These are phyloP conservation scores for Tulasnella sp. DNA, from an alignment of 768 basidiomycete genomes.

Conservation along the genomic window DNA sequence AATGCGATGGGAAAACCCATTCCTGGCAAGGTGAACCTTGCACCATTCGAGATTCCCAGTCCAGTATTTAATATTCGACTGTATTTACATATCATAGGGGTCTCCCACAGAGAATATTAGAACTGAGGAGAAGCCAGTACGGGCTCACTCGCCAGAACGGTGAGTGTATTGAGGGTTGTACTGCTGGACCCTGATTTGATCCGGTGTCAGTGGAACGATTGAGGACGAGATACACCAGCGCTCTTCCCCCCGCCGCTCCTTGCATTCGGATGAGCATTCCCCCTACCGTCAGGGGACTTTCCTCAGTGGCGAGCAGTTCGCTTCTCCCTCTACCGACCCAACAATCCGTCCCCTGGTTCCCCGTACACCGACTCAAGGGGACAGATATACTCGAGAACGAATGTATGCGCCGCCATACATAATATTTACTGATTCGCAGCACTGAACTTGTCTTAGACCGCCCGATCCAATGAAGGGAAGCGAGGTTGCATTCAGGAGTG, in stretches of 20 bases:
- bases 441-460: neutral
- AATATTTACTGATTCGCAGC: neutral
- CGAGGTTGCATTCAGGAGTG: neutral
- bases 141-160: too few relatives aligned
- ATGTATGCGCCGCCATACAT: neutral
- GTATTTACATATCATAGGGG: too few relatives aligned
- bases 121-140: too few relatives aligned
- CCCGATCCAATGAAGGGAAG: neutral
- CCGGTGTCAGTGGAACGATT: neutral
- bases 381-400: neutral
- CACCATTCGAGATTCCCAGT: too few relatives aligned
- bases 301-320: neutral
- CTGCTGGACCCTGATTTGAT: neutral
- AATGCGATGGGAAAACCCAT: neutral
- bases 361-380: neutral
- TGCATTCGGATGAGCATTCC: neutral
- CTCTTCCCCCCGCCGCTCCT: neutral
- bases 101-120: too few relatives aligned
- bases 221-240: neutral
- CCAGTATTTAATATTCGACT: too few relatives aligned
- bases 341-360: neutral
- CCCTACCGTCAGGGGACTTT: neutral
- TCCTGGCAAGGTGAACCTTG: too few relatives aligned
- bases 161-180: too few relatives aligned
- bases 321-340: neutral